phyloP scores from a whole-genome alignment of 257 asterid genomes.

The Solanum pinnatisectum region DNA sequence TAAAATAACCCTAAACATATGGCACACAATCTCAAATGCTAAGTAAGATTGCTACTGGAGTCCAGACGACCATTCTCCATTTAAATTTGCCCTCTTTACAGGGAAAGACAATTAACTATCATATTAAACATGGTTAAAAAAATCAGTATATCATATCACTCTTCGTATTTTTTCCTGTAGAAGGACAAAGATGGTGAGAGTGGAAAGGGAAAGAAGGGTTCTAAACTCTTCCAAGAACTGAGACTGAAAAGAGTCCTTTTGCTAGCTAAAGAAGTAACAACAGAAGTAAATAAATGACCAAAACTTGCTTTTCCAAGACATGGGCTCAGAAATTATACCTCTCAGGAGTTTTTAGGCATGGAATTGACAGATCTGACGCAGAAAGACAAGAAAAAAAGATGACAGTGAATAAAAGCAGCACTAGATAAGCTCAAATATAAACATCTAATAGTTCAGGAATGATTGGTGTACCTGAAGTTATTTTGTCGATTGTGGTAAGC shows the following conservation, averaged over 20 bases:
- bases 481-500: conserved; percentile 61
- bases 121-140: background rate
- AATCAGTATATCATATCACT: background rate
- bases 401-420: conserved; percentile 3
- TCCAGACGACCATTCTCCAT: background rate
- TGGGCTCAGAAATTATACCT: conserved; percentile 36
- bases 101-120: background rate
- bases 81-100: background rate
- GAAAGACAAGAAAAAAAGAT: background rate
- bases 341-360: conserved; percentile 87
- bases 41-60: background rate
- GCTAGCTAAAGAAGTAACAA: background rate
- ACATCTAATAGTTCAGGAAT: background rate
- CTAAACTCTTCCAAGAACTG: background rate
- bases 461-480: conserved; percentile 44
- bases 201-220: background rate
- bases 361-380: conserved; percentile 57
- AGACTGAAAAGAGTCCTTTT: background rate
- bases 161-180: background rate
- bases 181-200: background rate
- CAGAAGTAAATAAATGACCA: background rate
- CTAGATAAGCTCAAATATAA: background rate
- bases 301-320: background rate
- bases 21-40: background rate
- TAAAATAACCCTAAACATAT: background rate